These are phyloP conservation scores for Astrothelium macrocarpum DNA, from an alignment of 495 filamentous ascomycete genomes.

Conservation along the genomic window DNA sequence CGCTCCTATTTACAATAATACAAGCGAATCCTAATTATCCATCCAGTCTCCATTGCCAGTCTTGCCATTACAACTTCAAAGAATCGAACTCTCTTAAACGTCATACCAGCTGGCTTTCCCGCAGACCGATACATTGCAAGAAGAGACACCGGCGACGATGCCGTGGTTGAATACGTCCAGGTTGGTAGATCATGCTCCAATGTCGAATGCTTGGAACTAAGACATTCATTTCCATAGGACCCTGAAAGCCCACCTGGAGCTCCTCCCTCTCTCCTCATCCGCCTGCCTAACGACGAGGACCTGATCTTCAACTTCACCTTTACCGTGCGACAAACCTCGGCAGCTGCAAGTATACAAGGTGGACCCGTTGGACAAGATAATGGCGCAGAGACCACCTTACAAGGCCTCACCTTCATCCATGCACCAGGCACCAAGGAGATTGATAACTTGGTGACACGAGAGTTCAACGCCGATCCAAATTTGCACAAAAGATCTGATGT, in stretches of 20 bases:
- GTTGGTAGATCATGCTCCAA: slow-evolving; percentile 37
- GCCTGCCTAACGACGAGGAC: slow-evolving; percentile 82
- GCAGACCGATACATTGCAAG: slow-evolving; percentile 69
- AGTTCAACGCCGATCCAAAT: slow-evolving; percentile 96
- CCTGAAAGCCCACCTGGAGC: slow-evolving; percentile 53
- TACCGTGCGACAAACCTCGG: slow-evolving; percentile 59
- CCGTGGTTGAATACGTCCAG: slow-evolving; percentile 82
- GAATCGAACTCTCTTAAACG: slow-evolving; percentile 60
- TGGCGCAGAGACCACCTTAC: slow-evolving; percentile 61
- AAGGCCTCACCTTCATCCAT: slow-evolving; percentile 84
- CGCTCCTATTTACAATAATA: slow-evolving; percentile 12
- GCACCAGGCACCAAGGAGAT: slow-evolving; percentile 76
- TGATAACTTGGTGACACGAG: slow-evolving; percentile 84
- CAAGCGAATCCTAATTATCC: slow-evolving; percentile 11
- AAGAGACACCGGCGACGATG: slow-evolving; percentile 63
- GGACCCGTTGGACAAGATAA: not conserved
- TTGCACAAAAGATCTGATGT: slow-evolving; percentile 96
- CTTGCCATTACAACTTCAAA: slow-evolving; percentile 69
- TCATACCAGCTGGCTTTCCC: slow-evolving; percentile 83
- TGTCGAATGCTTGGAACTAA: not conserved
- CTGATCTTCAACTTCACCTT: slow-evolving; percentile 88
- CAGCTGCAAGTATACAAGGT: slow-evolving; percentile 30
- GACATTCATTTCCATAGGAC: slow-evolving; percentile 48
- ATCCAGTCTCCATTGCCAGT: slow-evolving; percentile 71
- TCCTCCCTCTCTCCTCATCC: slow-evolving; percentile 69